Evolutionary conservation across 2,329 filamentous ascomycete genomes (phyloP).

Genomic region (Botrytis fabae): DNA sequence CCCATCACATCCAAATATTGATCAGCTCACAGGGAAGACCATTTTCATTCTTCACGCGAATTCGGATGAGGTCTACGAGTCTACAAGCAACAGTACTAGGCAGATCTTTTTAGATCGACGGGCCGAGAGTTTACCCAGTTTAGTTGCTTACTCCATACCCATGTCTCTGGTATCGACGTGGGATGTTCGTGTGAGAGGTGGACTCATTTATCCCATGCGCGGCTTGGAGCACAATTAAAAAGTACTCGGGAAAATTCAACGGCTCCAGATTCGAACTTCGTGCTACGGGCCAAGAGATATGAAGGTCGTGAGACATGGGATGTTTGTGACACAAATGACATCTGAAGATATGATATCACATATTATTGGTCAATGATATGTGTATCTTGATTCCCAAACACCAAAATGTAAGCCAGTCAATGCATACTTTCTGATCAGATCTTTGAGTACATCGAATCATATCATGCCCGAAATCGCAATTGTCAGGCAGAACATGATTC

Average conservation of each 20-base stretch:
- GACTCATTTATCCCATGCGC: slow-evolving; percentile 5
- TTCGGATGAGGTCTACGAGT: background rate
- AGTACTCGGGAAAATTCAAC: background rate
- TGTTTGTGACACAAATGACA: slow-evolving; percentile 13
- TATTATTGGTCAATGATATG: slow-evolving; percentile 9
- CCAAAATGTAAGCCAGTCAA: background rate
- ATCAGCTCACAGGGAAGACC: slow-evolving; percentile 1
- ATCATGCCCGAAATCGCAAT: background rate
- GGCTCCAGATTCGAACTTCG: background rate
- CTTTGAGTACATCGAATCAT: background rate
- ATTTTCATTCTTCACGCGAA: background rate
- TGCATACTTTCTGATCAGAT: background rate
- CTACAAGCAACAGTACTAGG: background rate
- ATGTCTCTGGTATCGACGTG: background rate
- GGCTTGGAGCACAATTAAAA: slow-evolving; percentile 1
- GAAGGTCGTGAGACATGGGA: background rate
- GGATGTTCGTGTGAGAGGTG: slow-evolving; percentile 5
- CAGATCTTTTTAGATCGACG: slow-evolving; percentile 20
- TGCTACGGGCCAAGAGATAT: background rate
- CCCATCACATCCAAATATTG: background rate
- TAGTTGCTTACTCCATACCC: background rate
- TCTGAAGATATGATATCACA: background rate
- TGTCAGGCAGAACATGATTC: background rate
- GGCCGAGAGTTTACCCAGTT: background rate
- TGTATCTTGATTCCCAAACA: background rate